A percentile compares a stretch with the other conserved stretches of the same genome.
Conservation (phyloP, 1,139 yeast genomes). For the Scheffersomyces titani region DNA sequence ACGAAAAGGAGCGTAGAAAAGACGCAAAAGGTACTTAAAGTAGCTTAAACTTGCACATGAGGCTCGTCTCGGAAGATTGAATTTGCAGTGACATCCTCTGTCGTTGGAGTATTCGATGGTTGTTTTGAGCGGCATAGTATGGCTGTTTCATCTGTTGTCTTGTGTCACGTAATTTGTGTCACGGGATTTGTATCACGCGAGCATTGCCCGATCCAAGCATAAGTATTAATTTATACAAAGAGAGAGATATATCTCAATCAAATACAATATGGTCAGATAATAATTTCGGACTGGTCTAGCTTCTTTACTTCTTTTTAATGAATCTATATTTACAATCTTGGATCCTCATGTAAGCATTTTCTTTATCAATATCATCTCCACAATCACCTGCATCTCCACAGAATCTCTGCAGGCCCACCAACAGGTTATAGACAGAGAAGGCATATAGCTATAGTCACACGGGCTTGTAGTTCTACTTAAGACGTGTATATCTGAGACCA, state of each 20-base stretch:
- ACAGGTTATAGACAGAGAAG: too few species aligned
- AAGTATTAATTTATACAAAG: too few species aligned
- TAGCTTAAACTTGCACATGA: neutral
- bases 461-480: neutral
- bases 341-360: neutral
- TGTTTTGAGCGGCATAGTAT: neutral
- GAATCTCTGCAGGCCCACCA: too few species aligned
- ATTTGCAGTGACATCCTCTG: neutral
- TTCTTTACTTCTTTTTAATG: too few species aligned
- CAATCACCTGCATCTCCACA: neutral
- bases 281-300: too few species aligned
- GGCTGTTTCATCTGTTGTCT: neutral
- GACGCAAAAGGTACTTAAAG: too few species aligned
- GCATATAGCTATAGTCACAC: neutral
- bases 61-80: neutral
- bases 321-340: too few species aligned
- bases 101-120: neutral
- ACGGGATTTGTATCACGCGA: neutral
- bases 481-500: neutral
- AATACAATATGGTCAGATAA: too few species aligned
- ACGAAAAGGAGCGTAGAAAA: neutral
- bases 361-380: neutral
- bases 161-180: neutral
- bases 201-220: too few species aligned
- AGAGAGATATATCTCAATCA: too few species aligned